Percentiles rank a stretch among this genome's conserved stretches.
phyloP scores from a whole-genome alignment of 2,329 filamentous ascomycete species.

The Alternaria sp. region DNA sequence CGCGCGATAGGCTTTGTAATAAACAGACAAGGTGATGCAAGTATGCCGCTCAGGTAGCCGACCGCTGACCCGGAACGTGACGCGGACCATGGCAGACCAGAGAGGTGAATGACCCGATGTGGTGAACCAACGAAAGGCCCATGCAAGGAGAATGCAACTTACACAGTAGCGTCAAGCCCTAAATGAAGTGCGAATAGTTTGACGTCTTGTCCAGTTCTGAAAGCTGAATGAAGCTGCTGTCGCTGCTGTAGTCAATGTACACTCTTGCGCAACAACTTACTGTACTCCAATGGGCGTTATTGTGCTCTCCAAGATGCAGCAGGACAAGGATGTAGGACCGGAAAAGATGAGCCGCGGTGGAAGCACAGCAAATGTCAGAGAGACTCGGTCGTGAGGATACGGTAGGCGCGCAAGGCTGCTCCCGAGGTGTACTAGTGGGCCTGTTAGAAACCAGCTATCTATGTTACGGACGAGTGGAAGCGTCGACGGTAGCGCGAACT shows the following conservation, averaged over 20 bases:
- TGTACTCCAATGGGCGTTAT: slow-evolving; percentile 19
- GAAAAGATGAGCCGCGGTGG: slow-evolving; percentile 39
- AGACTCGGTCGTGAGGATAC: slow-evolving; percentile 49
- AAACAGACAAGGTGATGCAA: slow-evolving; percentile 36
- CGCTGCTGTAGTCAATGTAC: slow-evolving; percentile 40
- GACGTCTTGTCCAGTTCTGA: slow-evolving; percentile 11
- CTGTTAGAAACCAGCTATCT: slow-evolving; percentile 37
- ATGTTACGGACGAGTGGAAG: slow-evolving; percentile 51
- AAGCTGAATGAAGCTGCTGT: slow-evolving; percentile 25
- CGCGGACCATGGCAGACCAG: slow-evolving; percentile 34
- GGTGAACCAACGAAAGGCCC: slow-evolving; percentile 23
- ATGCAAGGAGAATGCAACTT: slow-evolving; percentile 39
- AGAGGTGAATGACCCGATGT: slow-evolving; percentile 37
- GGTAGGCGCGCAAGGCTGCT: slow-evolving; percentile 30
- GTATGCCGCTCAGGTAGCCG: slow-evolving; percentile 32
- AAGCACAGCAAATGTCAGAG: slow-evolving; percentile 23
- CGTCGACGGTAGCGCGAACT: slow-evolving; percentile 35
- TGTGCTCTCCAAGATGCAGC: slow-evolving; percentile 16
- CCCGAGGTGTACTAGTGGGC: slow-evolving; percentile 44
- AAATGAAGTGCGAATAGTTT: slow-evolving; percentile 23
- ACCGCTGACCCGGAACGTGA: slow-evolving; percentile 46
- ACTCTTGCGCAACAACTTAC: slow-evolving; percentile 33
- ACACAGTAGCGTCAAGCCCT: slow-evolving; percentile 37
- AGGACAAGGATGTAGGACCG: slow-evolving; percentile 33
- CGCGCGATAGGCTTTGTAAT: slow-evolving; percentile 38